phyloP scores from a whole-genome alignment of 495 filamentous ascomycete genomes.

The Achaetomiella virescens region DNA sequence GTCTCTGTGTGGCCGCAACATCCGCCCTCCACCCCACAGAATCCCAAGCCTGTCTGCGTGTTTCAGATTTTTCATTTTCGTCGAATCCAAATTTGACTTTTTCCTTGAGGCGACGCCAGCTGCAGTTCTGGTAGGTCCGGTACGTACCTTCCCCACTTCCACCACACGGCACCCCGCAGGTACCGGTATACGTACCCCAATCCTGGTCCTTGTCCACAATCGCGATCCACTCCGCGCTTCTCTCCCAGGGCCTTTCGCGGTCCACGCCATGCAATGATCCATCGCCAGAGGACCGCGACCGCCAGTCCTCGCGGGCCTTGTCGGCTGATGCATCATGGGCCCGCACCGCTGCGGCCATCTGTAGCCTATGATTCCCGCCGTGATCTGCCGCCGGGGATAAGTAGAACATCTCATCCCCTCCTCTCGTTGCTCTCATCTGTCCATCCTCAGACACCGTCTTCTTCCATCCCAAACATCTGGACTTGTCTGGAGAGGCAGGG shows the following conservation, averaged over 20 bases:
- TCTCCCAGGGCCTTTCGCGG: constrained; percentile 5
- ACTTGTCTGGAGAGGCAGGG: constrained; percentile 27
- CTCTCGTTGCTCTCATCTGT: constrained; percentile 29
- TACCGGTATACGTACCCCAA: background rate
- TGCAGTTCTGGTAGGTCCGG: constrained; percentile 21
- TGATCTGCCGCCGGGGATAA: constrained; percentile 30
- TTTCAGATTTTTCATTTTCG: constrained; percentile 41
- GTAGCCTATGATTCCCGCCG: constrained; percentile 30
- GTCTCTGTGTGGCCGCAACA: constrained; percentile 12
- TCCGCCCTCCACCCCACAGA: constrained; percentile 7
- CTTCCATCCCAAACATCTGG: constrained; percentile 13
- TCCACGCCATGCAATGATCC: constrained; percentile 16
- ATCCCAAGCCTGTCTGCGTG: constrained; percentile 31
- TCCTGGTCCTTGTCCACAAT: constrained; percentile 10
- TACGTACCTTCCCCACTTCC: constrained; percentile 16
- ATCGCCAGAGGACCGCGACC: constrained; percentile 18
- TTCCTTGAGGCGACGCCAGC: constrained; percentile 13
- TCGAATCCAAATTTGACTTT: constrained; percentile 14
- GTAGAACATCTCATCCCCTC: constrained; percentile 28
- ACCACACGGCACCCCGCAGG: background rate
- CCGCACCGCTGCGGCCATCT: constrained; percentile 31
- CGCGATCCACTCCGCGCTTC: constrained; percentile 8
- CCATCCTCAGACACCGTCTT: constrained; percentile 27
- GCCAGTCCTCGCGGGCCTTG: constrained; percentile 18
- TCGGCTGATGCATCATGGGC: constrained; percentile 29